Percentiles rank a stretch among this genome's conserved stretches.
phyloP scores from a whole-genome alignment of 306 rosid genomes.

The Benincasa hispida region DNA sequence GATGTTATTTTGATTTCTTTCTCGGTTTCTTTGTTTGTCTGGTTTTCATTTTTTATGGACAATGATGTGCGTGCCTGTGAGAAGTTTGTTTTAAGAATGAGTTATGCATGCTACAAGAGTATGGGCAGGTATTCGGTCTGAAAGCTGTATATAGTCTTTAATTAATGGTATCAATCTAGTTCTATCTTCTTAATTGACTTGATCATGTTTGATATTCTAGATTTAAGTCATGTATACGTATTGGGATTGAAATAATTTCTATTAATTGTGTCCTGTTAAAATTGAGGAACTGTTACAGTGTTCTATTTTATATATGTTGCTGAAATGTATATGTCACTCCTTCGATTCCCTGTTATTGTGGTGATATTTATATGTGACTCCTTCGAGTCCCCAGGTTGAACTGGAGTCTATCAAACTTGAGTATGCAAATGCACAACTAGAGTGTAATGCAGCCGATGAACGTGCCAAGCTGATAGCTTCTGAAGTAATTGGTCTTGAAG shows the following conservation, averaged over 20 bases:
- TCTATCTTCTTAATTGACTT: not conserved
- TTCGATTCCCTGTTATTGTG: not conserved
- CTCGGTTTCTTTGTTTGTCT: not conserved
- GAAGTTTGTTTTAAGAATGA: not conserved
- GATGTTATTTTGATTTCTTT: not conserved
- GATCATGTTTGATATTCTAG: not conserved
- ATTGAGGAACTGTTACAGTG: not conserved
- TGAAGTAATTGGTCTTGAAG: slow-evolving; percentile 92
- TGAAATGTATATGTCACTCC: not conserved
- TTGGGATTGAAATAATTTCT: not conserved
- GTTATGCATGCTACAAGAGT: not conserved
- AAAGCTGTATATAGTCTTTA: not conserved
- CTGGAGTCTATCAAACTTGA: slow-evolving; percentile 64
- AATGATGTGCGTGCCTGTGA: not conserved
- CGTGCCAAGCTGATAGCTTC: slow-evolving; percentile 94
- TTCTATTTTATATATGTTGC: not conserved
- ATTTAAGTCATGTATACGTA: not conserved
- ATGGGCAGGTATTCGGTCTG: not conserved
- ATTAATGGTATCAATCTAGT: not conserved
- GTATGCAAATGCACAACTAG: slow-evolving; percentile 70
- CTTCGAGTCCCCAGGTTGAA: slow-evolving; percentile 44
- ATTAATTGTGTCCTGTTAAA: not conserved
- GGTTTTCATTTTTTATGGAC: not conserved
- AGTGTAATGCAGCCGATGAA: slow-evolving; percentile 93
- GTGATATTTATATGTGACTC: not conserved